Base-by-base conservation (phyloP, 192 early-diverging fungal species). In the Entomortierella lignicola region DNA sequence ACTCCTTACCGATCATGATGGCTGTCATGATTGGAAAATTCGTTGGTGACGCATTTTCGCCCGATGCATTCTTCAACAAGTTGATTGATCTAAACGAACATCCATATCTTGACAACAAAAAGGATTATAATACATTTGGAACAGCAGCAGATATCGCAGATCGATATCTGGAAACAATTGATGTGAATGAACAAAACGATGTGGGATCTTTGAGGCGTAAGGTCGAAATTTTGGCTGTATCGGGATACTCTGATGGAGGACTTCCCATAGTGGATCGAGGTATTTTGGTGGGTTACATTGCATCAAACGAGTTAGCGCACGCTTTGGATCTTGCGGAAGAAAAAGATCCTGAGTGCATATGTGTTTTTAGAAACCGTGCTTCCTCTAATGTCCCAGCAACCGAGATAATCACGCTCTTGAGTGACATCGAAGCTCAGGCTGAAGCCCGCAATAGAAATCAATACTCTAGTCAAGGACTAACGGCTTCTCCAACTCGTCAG, bases 1-100 rank as follows among this genome's bases (percentile, higher is more conserved):
- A 99, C 71, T 93, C 97, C n/a, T 68, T 98, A n/a, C 97, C 97
- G 0, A 95, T 92, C 23, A 96, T 95, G 94, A 82, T 93, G 31
- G 85, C 89, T 0, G 89, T 91, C 59, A 89, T 89, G 85, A 79
- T 79, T 15, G 75, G 75, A 17, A 79, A 79, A 43, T 79, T 79
- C 66, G 75, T 79, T 8, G 75, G 75, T 12, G 75, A 79, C 17
- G 75, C 75, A n/a, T 79, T 79, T 29, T 79, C 75, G 10, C 75
- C 75, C 0, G 75, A 79, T 18, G 75, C 75, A 2, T 79, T 79
- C 52, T 79, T 79, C 57, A 79, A 79, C 68, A 79, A 79, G 43
- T 73, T 93, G 42, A 91, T 95, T 58, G 89, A 89, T 32, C 66
- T 91, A 17, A 88, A 88, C 20, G 90, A 88, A 18, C 86, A 92